Evolutionary conservation across 2,329 filamentous ascomycete genomes (phyloP).

Genomic region (Claviceps maximensis): DNA sequence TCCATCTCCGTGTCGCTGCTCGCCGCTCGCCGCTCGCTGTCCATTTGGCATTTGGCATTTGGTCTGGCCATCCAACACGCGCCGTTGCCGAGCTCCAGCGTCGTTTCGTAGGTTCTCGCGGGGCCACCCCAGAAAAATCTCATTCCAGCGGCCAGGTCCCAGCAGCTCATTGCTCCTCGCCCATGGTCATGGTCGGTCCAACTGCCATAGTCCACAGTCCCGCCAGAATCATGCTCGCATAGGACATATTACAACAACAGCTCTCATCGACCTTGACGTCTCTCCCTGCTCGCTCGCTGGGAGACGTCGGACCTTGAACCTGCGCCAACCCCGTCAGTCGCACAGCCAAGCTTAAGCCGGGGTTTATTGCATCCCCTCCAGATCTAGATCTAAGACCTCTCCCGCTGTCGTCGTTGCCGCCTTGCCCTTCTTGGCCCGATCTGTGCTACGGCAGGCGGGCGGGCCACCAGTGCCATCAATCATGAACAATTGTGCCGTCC

Average conservation of each 20-base stretch:
- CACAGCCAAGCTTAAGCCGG: not conserved
- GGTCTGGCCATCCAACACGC: not conserved
- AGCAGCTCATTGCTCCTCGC: too few relatives aligned
- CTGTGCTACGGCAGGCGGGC: not conserved
- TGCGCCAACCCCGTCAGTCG: not conserved
- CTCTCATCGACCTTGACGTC: not conserved
- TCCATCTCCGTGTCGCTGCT: too few relatives aligned
- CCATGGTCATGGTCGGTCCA: too few relatives aligned
- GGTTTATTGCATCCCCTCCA: not conserved
- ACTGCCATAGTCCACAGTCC: not conserved
- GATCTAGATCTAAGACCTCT: constrained; percentile 1
- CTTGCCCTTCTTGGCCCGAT: not conserved
- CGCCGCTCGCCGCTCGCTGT: too few relatives aligned
- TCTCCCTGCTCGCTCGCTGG: not conserved
- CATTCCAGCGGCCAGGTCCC: too few relatives aligned
- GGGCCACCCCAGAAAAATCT: too few relatives aligned
- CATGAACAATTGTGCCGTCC: not conserved
- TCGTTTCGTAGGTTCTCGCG: too few relatives aligned
- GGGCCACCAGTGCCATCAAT: not conserved
- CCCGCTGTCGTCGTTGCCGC: not conserved
- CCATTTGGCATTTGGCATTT: too few relatives aligned
- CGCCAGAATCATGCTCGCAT: not conserved
- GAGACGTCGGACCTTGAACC: too few relatives aligned
- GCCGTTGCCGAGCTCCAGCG: not conserved
- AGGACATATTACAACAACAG: too few relatives aligned